Base-by-base conservation (phyloP, 257 asterid genomes). In the Eustoma russellianum region DNA sequence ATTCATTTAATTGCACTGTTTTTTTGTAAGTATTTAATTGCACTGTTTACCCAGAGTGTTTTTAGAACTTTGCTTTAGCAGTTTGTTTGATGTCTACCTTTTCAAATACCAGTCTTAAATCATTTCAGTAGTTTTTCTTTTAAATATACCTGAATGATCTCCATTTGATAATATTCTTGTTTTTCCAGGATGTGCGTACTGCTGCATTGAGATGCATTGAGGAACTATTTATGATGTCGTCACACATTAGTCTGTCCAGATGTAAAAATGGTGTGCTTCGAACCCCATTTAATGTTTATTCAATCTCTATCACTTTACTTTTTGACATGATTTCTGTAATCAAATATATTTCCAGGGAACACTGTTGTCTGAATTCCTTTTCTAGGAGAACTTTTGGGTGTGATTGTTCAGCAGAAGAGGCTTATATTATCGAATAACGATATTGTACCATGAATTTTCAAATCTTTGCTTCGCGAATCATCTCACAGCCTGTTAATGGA, bases 161-260 rank as follows among this genome's bases (percentile, higher is more conserved):
- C 34, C 48, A 35, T 57, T 43, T 30, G 44, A 50, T 64, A n/a
- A 59, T 59, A 12, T 53, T 44, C n/a, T 48, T 46, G 6, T 46
- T 17, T 57, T 13, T 48, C 13, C 67, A 92, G 98, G 77, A 62
- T 56, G 85, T 92, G 46, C 73, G 90, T 40, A 50, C 49, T 62
- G 86, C 81, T 59, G 88, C 97, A 74, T 87, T 87, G 79, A 73
- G 68, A 74, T 73, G 82, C 72, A 57, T 88, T 61, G 94, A 79
- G 57, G 89, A 68, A 62, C 68, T 92, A 17, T 69, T 47, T 40
- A 53, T 71, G 43, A 48, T 75, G 63, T 77, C 77, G 80, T 64
- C 83, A 40, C 74, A 57, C 9, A 60, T 57, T 55, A 72, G 63
- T 59, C 34, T 54, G 46, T 52, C 72, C 48, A 70, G 65, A 69